Evolutionary conservation across 352 stramenopile species (phyloP).

Genomic region (Phytopythium litorale): DNA sequence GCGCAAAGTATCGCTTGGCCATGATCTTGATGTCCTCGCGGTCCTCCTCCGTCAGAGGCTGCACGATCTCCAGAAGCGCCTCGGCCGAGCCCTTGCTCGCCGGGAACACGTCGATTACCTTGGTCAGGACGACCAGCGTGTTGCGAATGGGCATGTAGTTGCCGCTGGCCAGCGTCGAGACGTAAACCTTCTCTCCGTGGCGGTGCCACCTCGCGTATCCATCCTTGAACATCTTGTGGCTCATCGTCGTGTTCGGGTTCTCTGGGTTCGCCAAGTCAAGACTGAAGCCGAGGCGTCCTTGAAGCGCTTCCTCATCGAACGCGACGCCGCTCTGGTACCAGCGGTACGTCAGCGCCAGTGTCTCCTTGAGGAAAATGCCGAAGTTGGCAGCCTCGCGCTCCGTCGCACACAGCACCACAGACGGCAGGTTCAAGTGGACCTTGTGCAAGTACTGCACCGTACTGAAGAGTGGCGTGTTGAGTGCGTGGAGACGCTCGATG

Average conservation of each 20-base stretch:
- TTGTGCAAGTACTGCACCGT: constrained; percentile 83
- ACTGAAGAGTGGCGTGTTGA: constrained; percentile 70
- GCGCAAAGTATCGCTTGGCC: constrained; percentile 80
- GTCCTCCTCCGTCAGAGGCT: constrained; percentile 72
- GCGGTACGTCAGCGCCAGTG: constrained; percentile 52
- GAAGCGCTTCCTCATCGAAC: constrained; percentile 79
- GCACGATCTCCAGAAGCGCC: constrained; percentile 58
- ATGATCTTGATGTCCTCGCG: constrained; percentile 90
- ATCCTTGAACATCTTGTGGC: constrained; percentile 70
- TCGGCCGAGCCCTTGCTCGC: constrained; percentile 52
- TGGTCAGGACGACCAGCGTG: constrained; percentile 85
- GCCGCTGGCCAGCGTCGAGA: constrained; percentile 47
- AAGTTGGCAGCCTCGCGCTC: constrained; percentile 85
- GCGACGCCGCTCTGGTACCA: constrained; percentile 77
- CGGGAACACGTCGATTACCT: constrained; percentile 85
- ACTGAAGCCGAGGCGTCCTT: constrained; percentile 71
- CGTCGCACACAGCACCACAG: constrained; percentile 76
- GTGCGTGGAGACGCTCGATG: constrained; percentile 72
- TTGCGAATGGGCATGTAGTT: constrained; percentile 87
- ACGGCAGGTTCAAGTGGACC: constrained; percentile 70
- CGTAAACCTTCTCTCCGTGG: constrained; percentile 62
- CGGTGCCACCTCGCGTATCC: constrained; percentile 78
- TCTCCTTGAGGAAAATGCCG: constrained; percentile 85
- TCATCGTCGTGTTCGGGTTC: constrained; percentile 35
- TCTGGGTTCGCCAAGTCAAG: constrained; percentile 61